Percentiles rank a stretch among this genome's conserved stretches.
Conservation (phyloP, 1,284 basidiomycete genomes). For the Pseudozyma tsukubaensis region DNA sequence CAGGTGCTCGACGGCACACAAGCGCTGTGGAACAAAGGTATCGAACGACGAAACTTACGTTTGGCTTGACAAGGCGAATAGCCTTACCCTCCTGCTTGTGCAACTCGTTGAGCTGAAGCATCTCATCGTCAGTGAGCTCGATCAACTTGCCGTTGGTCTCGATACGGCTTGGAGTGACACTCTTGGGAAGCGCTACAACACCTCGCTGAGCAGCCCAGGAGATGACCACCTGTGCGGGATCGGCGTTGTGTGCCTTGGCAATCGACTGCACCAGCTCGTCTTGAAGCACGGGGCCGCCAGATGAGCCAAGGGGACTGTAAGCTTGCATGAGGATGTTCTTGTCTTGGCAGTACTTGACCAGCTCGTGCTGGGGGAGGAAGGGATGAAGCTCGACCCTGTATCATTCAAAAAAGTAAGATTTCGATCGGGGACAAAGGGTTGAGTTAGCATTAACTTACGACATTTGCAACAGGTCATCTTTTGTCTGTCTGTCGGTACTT, state of each 20-base stretch:
- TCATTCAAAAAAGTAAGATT: neutral
- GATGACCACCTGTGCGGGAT: slow-evolving; percentile 56
- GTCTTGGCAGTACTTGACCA: slow-evolving; percentile 76
- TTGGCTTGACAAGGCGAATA: slow-evolving; percentile 51
- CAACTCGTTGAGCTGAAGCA: slow-evolving; percentile 55
- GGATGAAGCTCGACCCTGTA: slow-evolving; percentile 52
- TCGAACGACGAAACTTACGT: slow-evolving; percentile 21
- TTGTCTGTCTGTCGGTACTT: slow-evolving; percentile 3
- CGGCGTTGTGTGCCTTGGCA: slow-evolving; percentile 44
- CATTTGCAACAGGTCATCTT: too few relatives aligned
- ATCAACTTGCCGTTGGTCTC: slow-evolving; percentile 55
- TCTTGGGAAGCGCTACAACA: slow-evolving; percentile 53
- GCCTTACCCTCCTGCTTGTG: slow-evolving; percentile 52
- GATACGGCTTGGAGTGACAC: slow-evolving; percentile 56
- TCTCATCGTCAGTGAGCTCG: slow-evolving; percentile 47
- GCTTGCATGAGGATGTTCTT: slow-evolving; percentile 46
- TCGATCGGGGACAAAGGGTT: too few relatives aligned
- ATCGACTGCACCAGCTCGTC: slow-evolving; percentile 49
- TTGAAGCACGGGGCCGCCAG: slow-evolving; percentile 45
- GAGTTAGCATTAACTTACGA: too few relatives aligned
- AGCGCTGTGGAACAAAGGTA: neutral
- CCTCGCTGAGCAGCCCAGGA: slow-evolving; percentile 56
- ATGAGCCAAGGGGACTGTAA: slow-evolving; percentile 60
- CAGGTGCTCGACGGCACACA: neutral
- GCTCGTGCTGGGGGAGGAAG: slow-evolving; percentile 78